These are phyloP conservation scores for Pinus albicaulis DNA, from an alignment of 75 land plant species.

Conservation along the genomic window DNA sequence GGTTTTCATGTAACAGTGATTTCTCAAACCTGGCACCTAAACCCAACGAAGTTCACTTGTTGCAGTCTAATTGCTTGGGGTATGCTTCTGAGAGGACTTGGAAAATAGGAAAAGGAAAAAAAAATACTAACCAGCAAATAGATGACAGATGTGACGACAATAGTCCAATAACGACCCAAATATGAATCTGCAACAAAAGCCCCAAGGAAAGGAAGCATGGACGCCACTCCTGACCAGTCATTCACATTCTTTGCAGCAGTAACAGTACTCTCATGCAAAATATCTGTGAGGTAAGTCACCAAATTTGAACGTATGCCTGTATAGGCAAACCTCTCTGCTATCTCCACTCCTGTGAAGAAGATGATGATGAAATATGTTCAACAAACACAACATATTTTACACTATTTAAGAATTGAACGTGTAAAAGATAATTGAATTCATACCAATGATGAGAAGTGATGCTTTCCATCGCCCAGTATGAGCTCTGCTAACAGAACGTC, in stretches of 20 bases:
- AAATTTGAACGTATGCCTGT: constrained; percentile 59
- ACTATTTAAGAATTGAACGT: neutral
- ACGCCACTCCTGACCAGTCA: constrained; percentile 48
- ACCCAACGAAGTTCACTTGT: too few relatives aligned
- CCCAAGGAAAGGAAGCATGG: constrained; percentile 41
- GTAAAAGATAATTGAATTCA: neutral
- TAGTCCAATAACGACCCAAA: constrained; percentile 57
- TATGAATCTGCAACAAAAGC: constrained; percentile 62
- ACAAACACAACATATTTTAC: neutral
- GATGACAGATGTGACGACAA: constrained; percentile 26
- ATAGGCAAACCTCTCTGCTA: constrained; percentile 72
- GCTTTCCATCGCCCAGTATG: constrained; percentile 3
- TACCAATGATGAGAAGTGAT: constrained; percentile 1
- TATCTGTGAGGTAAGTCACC: constrained; percentile 48
- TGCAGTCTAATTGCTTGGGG: too few relatives aligned
- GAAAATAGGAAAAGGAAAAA: too few relatives aligned
- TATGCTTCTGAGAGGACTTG: too few relatives aligned
- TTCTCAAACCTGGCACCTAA: too few relatives aligned
- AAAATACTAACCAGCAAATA: constrained; percentile 29
- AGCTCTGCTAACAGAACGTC: constrained; percentile 1
- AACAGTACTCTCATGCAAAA: constrained; percentile 44
- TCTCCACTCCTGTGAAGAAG: constrained; percentile 45
- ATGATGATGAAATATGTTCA: neutral
- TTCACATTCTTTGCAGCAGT: constrained; percentile 59
- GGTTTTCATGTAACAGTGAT: too few relatives aligned